Evolutionary conservation across 495 filamentous ascomycete genomes (phyloP).

Genomic region (Darksidea phi): DNA sequence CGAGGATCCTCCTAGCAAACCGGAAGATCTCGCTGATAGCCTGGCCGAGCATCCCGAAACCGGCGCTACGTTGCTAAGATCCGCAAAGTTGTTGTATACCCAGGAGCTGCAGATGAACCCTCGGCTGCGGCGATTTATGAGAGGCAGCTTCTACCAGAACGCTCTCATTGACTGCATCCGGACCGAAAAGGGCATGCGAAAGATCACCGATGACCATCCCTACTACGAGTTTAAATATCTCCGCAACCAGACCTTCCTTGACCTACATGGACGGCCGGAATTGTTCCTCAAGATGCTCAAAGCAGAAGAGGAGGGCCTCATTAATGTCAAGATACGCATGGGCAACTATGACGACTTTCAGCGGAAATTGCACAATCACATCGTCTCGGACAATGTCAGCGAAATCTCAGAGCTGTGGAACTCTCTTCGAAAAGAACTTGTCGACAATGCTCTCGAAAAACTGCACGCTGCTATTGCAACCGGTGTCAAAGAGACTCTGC

Average conservation of each 20-base stretch:
- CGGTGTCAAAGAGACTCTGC: constrained; percentile 88
- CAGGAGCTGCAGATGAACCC: constrained; percentile 89
- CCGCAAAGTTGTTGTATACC: constrained; percentile 81
- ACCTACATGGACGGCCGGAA: constrained; percentile 79
- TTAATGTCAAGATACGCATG: constrained; percentile 77
- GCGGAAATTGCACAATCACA: constrained; percentile 70
- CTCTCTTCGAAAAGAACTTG: constrained; percentile 71
- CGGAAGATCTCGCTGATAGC: constrained; percentile 73
- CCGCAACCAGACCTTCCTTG: constrained; percentile 74
- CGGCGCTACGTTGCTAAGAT: constrained; percentile 68
- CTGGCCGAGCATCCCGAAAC: constrained; percentile 65
- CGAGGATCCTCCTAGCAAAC: constrained; percentile 73
- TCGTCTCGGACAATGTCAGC: constrained; percentile 90
- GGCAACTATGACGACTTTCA: constrained; percentile 72
- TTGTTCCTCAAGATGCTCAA: constrained; percentile 93
- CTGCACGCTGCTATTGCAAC: constrained; percentile 81
- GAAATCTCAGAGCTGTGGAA: constrained; percentile 97
- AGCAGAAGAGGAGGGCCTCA: constrained; percentile 86
- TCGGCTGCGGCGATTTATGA: constrained; percentile 82
- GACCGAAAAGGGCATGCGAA: constrained; percentile 90
- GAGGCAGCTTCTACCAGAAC: constrained; percentile 75
- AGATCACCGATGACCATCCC: constrained; percentile 91
- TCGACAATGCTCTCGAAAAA: constrained; percentile 77
- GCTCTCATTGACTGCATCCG: constrained; percentile 80
- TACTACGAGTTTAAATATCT: constrained; percentile 99